A percentile compares a stretch with the other conserved stretches of the same genome.
These are phyloP conservation scores for Isoetes engelmannii DNA, from an alignment of 83 land plant genomes.

Conservation along the genomic window DNA sequence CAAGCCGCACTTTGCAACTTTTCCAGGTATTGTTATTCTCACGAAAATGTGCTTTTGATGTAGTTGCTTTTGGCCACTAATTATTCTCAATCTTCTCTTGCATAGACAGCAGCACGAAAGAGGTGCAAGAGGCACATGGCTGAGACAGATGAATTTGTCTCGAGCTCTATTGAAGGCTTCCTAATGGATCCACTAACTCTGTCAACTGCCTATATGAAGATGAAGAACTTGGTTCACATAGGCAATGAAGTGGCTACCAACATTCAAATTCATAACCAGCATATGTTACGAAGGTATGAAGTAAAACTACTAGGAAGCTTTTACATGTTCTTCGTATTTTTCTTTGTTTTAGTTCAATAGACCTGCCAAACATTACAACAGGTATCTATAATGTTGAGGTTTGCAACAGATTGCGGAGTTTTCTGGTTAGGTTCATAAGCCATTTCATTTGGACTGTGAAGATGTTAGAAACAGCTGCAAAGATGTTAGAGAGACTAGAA, in stretches of 20 bases:
- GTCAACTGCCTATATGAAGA: neutral
- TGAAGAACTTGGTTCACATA: neutral
- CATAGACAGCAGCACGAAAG: neutral
- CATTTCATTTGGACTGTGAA: too few relatives aligned
- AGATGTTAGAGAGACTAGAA: too few relatives aligned
- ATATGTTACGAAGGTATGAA: neutral
- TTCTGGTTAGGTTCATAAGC: too few relatives aligned
- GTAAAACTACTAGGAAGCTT: too few relatives aligned
- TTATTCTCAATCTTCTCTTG: too few relatives aligned
- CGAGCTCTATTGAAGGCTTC: constrained; percentile 1
- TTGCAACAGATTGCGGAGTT: neutral
- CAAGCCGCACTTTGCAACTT: neutral
- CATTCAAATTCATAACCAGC: constrained; percentile 3
- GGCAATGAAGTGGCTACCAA: neutral
- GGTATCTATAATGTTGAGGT: constrained; percentile 8
- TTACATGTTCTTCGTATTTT: too few relatives aligned
- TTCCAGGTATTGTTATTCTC: neutral
- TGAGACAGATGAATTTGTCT: constrained; percentile 3
- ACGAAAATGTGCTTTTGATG: neutral
- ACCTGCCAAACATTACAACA: constrained; percentile 2
- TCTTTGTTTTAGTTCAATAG: constrained; percentile 4
- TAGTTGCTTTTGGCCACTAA: neutral
- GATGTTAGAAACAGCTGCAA: too few relatives aligned
- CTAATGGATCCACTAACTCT: neutral
- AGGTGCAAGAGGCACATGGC: constrained; percentile 10